Evolutionary conservation across 306 rosid genomes (phyloP).

Genomic region (Comarum palustre): DNA sequence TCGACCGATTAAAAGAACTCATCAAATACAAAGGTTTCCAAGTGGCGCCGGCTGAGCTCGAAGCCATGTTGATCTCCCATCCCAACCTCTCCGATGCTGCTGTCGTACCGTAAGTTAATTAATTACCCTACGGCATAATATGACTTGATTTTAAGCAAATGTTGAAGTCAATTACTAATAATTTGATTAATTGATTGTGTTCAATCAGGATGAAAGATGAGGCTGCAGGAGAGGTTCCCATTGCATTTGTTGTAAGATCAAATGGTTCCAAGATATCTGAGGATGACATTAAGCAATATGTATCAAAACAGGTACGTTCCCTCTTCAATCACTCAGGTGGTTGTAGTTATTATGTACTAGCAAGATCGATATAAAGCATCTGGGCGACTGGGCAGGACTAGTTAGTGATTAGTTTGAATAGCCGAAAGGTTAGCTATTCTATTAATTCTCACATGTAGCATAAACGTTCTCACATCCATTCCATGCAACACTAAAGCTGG

Average conservation of each 20-base stretch:
- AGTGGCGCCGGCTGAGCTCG: conserved; percentile 90
- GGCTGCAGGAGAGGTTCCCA: conserved; percentile 79
- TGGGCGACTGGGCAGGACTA: background rate
- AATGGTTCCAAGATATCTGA: conserved; percentile 55
- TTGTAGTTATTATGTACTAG: background rate
- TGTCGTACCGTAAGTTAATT: conserved; percentile 56
- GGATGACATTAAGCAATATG: conserved; percentile 66
- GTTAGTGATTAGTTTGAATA: background rate
- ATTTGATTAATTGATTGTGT: background rate
- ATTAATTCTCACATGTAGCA: background rate
- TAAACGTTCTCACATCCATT: background rate
- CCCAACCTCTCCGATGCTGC: conserved; percentile 69
- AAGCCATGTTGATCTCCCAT: conserved; percentile 64
- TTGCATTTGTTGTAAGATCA: conserved; percentile 73
- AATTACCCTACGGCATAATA: background rate
- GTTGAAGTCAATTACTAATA: background rate
- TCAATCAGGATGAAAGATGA: conserved; percentile 71
- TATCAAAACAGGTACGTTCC: conserved; percentile 63
- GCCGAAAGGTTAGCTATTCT: background rate
- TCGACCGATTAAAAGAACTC: conserved; percentile 73
- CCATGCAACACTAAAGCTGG: background rate
- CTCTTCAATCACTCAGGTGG: background rate
- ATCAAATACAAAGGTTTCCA: conserved; percentile 88
- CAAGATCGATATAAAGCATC: background rate
- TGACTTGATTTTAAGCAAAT: background rate